A percentile compares a stretch with the other conserved stretches of the same genome.
phyloP scores from a whole-genome alignment of 2,329 filamentous ascomycete genomes.

The Pseudogymnoascus sp. region DNA sequence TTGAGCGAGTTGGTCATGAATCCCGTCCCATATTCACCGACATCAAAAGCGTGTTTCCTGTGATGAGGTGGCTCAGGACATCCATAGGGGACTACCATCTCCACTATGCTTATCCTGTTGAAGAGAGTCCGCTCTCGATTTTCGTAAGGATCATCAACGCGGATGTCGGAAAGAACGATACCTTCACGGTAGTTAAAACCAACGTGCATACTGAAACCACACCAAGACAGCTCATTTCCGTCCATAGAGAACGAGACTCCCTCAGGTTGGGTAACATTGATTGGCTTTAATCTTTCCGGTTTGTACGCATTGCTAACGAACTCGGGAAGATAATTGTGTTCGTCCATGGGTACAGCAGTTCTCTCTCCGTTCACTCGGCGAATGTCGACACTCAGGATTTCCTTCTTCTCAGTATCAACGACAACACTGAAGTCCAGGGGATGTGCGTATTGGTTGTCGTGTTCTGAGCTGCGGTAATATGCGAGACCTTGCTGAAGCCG shows the following conservation, averaged over 20 bases:
- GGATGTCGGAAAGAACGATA: slow-evolving; percentile 83
- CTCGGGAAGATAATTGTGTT: slow-evolving; percentile 74
- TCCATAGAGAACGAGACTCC: slow-evolving; percentile 79
- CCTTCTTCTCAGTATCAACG: slow-evolving; percentile 72
- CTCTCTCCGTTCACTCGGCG: slow-evolving; percentile 56
- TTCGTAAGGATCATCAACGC: slow-evolving; percentile 67
- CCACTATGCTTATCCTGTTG: slow-evolving; percentile 80
- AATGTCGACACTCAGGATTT: slow-evolving; percentile 52
- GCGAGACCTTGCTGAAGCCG: slow-evolving; percentile 88
- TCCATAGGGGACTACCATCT: slow-evolving; percentile 91
- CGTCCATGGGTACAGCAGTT: slow-evolving; percentile 64
- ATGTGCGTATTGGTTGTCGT: slow-evolving; percentile 86
- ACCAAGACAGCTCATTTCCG: slow-evolving; percentile 73
- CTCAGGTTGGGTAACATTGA: slow-evolving; percentile 81
- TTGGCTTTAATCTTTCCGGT: slow-evolving; percentile 75
- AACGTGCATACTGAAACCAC: slow-evolving; percentile 89
- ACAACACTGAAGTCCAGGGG: slow-evolving; percentile 93
- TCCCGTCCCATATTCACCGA: slow-evolving; percentile 74
- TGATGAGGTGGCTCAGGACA: slow-evolving; percentile 77
- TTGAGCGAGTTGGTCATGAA: slow-evolving; percentile 77
- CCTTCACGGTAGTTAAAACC: slow-evolving; percentile 95
- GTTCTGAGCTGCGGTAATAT: slow-evolving; percentile 84
- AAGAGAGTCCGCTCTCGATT: slow-evolving; percentile 71
- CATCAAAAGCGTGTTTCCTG: slow-evolving; percentile 74
- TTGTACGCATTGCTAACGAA: slow-evolving; percentile 71